Percentiles rank a stretch among this genome's conserved stretches.
Evolutionary conservation across 768 basidiomycete genomes (phyloP).

Genomic region (Infundibulicybe gibba): DNA sequence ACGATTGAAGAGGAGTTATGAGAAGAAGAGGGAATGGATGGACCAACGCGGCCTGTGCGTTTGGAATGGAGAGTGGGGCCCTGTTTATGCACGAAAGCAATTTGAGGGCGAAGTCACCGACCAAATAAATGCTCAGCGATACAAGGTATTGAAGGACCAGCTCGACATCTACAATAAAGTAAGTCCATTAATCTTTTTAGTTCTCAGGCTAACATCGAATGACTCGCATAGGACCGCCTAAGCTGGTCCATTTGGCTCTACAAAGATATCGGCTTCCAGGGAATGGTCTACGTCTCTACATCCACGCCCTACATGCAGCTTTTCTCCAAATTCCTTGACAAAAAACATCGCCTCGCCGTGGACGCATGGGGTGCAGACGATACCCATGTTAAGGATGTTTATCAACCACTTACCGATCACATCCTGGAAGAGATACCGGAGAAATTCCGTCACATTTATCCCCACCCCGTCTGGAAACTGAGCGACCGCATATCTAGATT

Average conservation of each 20-base stretch:
- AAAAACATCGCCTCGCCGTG: constrained; percentile 73
- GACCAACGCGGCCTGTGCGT: constrained; percentile 60
- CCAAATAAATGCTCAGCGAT: constrained; percentile 60
- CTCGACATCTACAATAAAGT: constrained; percentile 67
- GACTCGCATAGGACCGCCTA: constrained; percentile 46
- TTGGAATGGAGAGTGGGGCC: constrained; percentile 85
- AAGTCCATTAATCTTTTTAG: constrained; percentile 4
- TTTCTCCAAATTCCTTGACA: constrained; percentile 64
- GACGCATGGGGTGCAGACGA: constrained; percentile 81
- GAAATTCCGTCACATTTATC: constrained; percentile 54
- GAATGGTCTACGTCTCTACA: constrained; percentile 72
- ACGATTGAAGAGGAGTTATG: constrained; percentile 54
- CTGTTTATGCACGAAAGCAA: constrained; percentile 67
- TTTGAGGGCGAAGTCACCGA: constrained; percentile 60
- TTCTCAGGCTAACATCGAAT: background rate
- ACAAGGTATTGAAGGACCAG: constrained; percentile 70
- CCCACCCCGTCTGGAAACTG: constrained; percentile 60
- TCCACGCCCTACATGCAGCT: constrained; percentile 71
- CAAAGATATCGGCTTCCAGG: constrained; percentile 86
- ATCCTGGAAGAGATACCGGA: constrained; percentile 52
- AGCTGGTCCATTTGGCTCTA: constrained; percentile 89
- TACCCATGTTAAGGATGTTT: constrained; percentile 48
- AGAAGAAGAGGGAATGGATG: constrained; percentile 79
- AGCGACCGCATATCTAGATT: constrained; percentile 51
- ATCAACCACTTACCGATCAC: constrained; percentile 63